Conservation (phyloP, 2,329 filamentous ascomycete genomes). For the Fusarium xylarioides region DNA sequence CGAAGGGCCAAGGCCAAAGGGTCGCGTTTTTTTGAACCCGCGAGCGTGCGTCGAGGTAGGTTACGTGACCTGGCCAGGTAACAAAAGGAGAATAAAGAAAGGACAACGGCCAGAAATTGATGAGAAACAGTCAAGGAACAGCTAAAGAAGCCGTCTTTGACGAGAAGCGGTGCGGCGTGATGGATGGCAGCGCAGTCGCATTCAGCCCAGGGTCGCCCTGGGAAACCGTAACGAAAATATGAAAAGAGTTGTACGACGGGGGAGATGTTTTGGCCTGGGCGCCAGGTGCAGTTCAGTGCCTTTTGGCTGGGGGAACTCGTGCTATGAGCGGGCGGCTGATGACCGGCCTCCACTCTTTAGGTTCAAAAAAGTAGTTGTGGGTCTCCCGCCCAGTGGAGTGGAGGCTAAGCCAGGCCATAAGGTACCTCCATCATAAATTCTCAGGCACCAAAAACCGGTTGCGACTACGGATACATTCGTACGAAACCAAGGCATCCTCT, state of each 20-base stretch:
- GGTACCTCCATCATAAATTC: slow-evolving; percentile 13
- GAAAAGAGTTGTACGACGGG: slow-evolving; percentile 35
- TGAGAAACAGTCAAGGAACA: slow-evolving; percentile 26
- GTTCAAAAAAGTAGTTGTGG: slow-evolving; percentile 29
- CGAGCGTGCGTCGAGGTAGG: slow-evolving; percentile 1
- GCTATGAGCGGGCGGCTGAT: slow-evolving; percentile 35
- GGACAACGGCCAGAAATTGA: slow-evolving; percentile 12
- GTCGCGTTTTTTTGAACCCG: slow-evolving; percentile 26
- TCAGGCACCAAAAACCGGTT: slow-evolving; percentile 37
- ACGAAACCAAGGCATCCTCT: slow-evolving; percentile 4
- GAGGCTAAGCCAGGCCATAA: slow-evolving; percentile 6
- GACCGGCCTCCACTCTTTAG: slow-evolving; percentile 14
- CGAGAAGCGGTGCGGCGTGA: slow-evolving; percentile 40
- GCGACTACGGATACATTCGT: slow-evolving; percentile 1
- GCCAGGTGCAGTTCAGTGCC: slow-evolving; percentile 16
- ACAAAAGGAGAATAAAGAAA: slow-evolving; percentile 15
- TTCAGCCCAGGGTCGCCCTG: slow-evolving; percentile 42
- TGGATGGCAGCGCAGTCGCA: slow-evolving; percentile 45
- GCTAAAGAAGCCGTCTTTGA: slow-evolving; percentile 27
- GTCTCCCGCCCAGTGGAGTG: background rate
- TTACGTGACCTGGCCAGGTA: slow-evolving; percentile 10
- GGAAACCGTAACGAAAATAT: slow-evolving; percentile 44
- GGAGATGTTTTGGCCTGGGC: slow-evolving; percentile 39
- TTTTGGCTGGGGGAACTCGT: slow-evolving; percentile 25
- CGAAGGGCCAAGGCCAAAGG: slow-evolving; percentile 16